Evolutionary conservation across 1,284 basidiomycete genomes (phyloP).

Genomic region (Tylopilus sp.): DNA sequence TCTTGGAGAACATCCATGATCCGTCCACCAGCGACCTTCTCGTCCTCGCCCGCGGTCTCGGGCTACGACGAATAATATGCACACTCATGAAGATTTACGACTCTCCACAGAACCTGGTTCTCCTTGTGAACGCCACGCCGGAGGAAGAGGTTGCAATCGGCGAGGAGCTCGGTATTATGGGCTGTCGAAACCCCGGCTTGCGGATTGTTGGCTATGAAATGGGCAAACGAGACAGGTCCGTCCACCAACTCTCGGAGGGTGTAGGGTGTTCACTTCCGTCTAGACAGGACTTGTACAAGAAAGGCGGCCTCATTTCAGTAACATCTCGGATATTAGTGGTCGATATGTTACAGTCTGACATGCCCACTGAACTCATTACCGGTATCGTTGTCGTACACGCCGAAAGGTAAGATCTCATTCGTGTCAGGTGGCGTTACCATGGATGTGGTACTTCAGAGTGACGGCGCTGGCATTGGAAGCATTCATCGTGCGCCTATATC

Average conservation of each 20-base stretch:
- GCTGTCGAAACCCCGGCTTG: slow-evolving; percentile 84
- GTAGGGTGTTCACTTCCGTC: slow-evolving; percentile 4
- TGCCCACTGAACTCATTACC: slow-evolving; percentile 84
- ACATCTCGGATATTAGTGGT: slow-evolving; percentile 94
- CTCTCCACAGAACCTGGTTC: slow-evolving; percentile 78
- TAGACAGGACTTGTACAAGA: slow-evolving; percentile 83
- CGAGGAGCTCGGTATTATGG: slow-evolving; percentile 90
- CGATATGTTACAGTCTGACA: slow-evolving; percentile 88
- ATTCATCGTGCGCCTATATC: slow-evolving; percentile 86
- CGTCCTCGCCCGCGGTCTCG: slow-evolving; percentile 84
- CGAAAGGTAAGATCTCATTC: slow-evolving; percentile 61
- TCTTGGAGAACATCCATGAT: slow-evolving; percentile 68
- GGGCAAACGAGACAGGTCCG: slow-evolving; percentile 73
- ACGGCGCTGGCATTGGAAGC: slow-evolving; percentile 84
- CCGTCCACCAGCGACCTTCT: slow-evolving; percentile 81
- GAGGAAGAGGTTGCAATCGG: slow-evolving; percentile 92
- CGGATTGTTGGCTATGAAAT: slow-evolving; percentile 86
- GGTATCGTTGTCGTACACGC: slow-evolving; percentile 95
- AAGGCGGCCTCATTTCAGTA: slow-evolving; percentile 87
- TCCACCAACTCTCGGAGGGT: neutral
- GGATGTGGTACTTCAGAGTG: slow-evolving; percentile 52
- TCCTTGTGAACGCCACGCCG: slow-evolving; percentile 84
- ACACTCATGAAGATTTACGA: slow-evolving; percentile 91
- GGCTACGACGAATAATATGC: slow-evolving; percentile 78
- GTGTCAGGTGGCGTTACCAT: neutral